Conservation (phyloP, 208 protist species). For the Leishmania mexicana region DNA sequence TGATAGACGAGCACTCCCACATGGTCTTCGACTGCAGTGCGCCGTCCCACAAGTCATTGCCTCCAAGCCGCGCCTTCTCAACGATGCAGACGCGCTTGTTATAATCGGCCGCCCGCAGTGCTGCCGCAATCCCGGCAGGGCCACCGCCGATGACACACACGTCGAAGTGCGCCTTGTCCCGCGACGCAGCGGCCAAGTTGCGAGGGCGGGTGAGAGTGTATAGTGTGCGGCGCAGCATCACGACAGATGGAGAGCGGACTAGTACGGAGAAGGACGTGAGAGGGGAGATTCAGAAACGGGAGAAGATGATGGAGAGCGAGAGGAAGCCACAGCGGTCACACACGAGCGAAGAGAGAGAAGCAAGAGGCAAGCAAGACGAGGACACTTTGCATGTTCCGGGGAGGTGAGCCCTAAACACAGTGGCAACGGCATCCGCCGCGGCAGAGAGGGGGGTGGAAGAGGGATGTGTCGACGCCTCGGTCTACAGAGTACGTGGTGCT, state of each 20-base stretch:
- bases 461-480: not conserved
- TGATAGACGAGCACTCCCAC: conserved; percentile 75
- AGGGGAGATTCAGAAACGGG: not conserved
- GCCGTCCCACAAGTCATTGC: conserved; percentile 80
- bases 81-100: conserved; percentile 80
- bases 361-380: not conserved
- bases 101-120: conserved; percentile 69
- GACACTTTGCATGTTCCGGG: not conserved
- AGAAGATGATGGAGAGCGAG: not conserved
- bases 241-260: not conserved
- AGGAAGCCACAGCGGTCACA: not conserved
- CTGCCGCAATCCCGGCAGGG: conserved; percentile 75
- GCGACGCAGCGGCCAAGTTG: conserved; percentile 22
- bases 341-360: not conserved
- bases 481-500: not conserved
- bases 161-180: conserved; percentile 51
- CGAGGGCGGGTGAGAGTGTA: conserved; percentile 6
- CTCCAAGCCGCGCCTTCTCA: conserved; percentile 64
- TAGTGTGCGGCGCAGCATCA: conserved; percentile 16
- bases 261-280: not conserved
- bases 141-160: conserved; percentile 83
- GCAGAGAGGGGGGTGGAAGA: not conserved
- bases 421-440: not conserved
- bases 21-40: conserved; percentile 82
- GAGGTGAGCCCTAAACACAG: not conserved